Percentiles rank a stretch among this genome's conserved stretches.
Evolutionary conservation across 805 yeast genomes (phyloP).

Genomic region (Spathaspora hagerdaliae): DNA sequence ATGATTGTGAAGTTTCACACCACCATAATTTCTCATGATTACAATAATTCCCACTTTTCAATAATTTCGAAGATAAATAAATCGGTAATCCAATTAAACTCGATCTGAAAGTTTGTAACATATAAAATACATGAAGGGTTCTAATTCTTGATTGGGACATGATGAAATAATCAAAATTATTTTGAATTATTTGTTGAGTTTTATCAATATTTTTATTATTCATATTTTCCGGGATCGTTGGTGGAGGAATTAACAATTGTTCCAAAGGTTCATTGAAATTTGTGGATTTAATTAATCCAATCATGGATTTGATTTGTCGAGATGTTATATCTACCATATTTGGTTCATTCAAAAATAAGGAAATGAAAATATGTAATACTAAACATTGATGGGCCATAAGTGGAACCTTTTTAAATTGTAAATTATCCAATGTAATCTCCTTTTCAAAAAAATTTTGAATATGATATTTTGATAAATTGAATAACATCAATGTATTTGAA

Average conservation of each 20-base stretch:
- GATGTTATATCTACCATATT: conserved; percentile 48
- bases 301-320: conserved; percentile 51
- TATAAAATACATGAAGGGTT: conserved; percentile 49
- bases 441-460: conserved; percentile 64
- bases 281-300: conserved; percentile 50
- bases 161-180: conserved; percentile 48
- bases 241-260: conserved; percentile 40
- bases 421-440: conserved; percentile 40
- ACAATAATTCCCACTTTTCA: conserved; percentile 66
- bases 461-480: conserved; percentile 62
- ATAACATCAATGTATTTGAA: conserved; percentile 65
- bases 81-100: conserved; percentile 40
- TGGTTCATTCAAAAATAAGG: conserved; percentile 53
- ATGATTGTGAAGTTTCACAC: conserved; percentile 44
- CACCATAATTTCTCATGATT: conserved; percentile 57
- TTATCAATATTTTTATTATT: conserved; percentile 7
- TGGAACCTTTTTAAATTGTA: conserved; percentile 51
- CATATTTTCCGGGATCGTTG: conserved; percentile 4
- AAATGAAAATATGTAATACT: conserved; percentile 51
- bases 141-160: conserved; percentile 54
- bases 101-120: conserved; percentile 46
- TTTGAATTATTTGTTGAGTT: conserved; percentile 27
- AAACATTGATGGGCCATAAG: conserved; percentile 49
- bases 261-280: conserved; percentile 50
- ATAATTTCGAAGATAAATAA: conserved; percentile 37